Evolutionary conservation across 176 grass and related monocot genomes (phyloP).

Genomic region (Ensete ventricosum): DNA sequence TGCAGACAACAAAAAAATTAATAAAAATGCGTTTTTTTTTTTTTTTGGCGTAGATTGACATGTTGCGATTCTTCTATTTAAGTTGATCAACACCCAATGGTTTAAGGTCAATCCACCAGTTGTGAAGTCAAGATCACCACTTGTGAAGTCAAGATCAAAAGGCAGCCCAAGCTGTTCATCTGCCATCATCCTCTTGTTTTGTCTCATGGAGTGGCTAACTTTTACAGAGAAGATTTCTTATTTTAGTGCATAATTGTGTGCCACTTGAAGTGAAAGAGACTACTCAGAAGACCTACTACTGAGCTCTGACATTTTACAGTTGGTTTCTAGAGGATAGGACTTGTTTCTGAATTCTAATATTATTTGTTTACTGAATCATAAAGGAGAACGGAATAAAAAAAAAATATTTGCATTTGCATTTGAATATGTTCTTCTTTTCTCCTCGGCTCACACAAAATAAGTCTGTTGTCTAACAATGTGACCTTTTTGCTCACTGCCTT

Average conservation of each 20-base stretch:
- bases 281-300: constrained; percentile 1
- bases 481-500: too few species aligned
- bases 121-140: background rate
- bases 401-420: background rate
- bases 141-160: background rate
- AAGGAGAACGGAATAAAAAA: background rate
- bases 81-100: too few species aligned
- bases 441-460: too few species aligned
- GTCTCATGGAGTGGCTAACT: background rate
- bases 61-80: too few species aligned
- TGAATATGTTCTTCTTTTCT: too few species aligned
- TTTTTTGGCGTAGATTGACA: too few species aligned
- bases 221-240: constrained; percentile 16
- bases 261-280: constrained; percentile 6
- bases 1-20: too few species aligned
- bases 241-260: constrained; percentile 15
- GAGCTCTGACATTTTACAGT: background rate
- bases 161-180: too few species aligned
- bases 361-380: background rate
- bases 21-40: too few species aligned
- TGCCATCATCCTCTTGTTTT: background rate
- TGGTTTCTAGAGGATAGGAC: too few species aligned
- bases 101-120: too few species aligned
- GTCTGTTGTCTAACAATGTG: too few species aligned
- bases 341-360: background rate